Evolutionary conservation across 306 rosid genomes (phyloP).

Genomic region (Sechiopsis laciniata): DNA sequence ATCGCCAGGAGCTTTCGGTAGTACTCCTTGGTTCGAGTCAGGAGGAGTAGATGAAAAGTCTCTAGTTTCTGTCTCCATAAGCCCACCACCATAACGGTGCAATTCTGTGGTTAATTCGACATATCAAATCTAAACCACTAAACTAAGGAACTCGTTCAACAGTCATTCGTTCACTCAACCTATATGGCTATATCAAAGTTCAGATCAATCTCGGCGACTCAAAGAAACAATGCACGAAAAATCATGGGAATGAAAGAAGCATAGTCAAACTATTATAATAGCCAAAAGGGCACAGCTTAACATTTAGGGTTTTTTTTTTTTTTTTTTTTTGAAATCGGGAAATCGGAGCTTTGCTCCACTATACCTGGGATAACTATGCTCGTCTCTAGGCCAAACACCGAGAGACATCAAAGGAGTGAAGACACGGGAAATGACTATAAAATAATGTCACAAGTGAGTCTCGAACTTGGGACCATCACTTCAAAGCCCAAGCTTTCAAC

Average conservation of each 20-base stretch:
- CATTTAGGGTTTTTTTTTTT: background rate
- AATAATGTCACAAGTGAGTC: too few relatives aligned
- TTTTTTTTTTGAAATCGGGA: too few relatives aligned
- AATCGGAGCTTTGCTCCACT: too few relatives aligned
- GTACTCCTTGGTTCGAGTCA: slow-evolving; percentile 65
- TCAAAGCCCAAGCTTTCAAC: too few relatives aligned
- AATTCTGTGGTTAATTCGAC: slow-evolving; percentile 49
- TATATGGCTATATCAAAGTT: background rate
- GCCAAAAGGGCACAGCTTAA: background rate
- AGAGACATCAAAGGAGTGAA: too few relatives aligned
- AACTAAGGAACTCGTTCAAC: background rate
- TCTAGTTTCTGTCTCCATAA: slow-evolving; percentile 68
- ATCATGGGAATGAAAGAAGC: background rate
- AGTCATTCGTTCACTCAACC: background rate
- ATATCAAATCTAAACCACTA: slow-evolving; percentile 9
- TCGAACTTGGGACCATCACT: too few relatives aligned
- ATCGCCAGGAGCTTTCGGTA: slow-evolving; percentile 52
- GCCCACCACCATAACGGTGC: slow-evolving; percentile 87
- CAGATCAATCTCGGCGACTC: background rate
- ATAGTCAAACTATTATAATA: background rate
- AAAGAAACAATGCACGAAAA: background rate
- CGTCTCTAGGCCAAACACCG: too few relatives aligned
- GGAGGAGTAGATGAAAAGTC: slow-evolving; percentile 50
- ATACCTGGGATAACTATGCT: too few relatives aligned
- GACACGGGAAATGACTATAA: too few relatives aligned